Conservation (phyloP, 2,329 filamentous ascomycete genomes). For the Xylariales sp. region DNA sequence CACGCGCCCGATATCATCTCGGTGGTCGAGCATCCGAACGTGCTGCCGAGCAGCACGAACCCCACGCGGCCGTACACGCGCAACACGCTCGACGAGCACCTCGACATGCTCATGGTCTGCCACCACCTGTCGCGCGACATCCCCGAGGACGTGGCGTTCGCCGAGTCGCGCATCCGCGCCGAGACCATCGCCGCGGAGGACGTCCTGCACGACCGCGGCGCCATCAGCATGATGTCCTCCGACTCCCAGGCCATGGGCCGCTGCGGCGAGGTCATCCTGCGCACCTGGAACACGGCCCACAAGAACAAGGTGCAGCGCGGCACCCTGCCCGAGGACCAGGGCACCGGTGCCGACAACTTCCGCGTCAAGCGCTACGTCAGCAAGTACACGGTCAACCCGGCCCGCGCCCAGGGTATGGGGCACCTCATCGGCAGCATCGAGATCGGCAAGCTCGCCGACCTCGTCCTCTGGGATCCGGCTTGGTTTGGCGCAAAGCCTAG, state of each 20-base stretch:
- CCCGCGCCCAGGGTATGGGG: slow-evolving; percentile 88
- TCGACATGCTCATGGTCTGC: slow-evolving; percentile 99
- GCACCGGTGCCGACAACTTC: slow-evolving; percentile 86
- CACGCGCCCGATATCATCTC: slow-evolving; percentile 97
- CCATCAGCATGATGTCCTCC: slow-evolving; percentile 97
- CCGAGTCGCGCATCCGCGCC: slow-evolving; percentile 91
- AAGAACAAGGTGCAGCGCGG: slow-evolving; percentile 95
- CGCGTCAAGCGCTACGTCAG: slow-evolving; percentile 91
- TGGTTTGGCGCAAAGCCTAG: slow-evolving; percentile 90
- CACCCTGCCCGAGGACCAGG: slow-evolving; percentile 78
- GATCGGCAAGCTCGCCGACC: slow-evolving; percentile 87
- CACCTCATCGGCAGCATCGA: slow-evolving; percentile 90
- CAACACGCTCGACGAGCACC: slow-evolving; percentile 95
- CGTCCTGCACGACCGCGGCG: slow-evolving; percentile 92
- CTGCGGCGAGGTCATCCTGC: slow-evolving; percentile 90
- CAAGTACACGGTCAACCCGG: slow-evolving; percentile 97
- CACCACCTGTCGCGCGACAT: slow-evolving; percentile 94
- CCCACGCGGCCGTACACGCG: slow-evolving; percentile 89
- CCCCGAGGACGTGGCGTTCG: slow-evolving; percentile 94
- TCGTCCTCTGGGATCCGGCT: slow-evolving; percentile 86
- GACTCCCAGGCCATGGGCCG: slow-evolving; percentile 98
- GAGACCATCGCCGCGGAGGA: slow-evolving; percentile 98
- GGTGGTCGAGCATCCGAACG: slow-evolving; percentile 88
- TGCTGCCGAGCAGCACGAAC: slow-evolving; percentile 91
- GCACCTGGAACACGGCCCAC: slow-evolving; percentile 97